Evolutionary conservation across 2,329 filamentous ascomycete species (phyloP).

Genomic region (Tolypocladium amazonense): DNA sequence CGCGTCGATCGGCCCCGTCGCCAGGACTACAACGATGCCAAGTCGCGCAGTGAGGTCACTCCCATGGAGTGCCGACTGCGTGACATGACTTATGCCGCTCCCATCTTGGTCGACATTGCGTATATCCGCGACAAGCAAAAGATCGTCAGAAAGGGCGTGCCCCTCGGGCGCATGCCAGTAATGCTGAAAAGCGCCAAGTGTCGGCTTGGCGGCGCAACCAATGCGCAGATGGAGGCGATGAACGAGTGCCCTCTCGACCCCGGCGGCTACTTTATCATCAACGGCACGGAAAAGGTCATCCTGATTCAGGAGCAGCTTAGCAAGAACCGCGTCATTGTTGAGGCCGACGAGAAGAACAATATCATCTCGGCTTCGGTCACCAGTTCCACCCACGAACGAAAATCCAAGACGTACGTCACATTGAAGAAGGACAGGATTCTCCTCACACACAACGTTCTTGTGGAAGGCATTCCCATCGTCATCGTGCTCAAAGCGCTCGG

Average conservation of each 20-base stretch:
- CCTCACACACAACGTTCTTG: slow-evolving; percentile 84
- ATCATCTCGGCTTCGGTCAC: slow-evolving; percentile 94
- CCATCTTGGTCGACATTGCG: slow-evolving; percentile 84
- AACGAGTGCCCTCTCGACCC: slow-evolving; percentile 95
- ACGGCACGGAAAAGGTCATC: slow-evolving; percentile 97
- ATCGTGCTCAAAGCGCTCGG: slow-evolving; percentile 90
- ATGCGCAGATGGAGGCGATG: slow-evolving; percentile 80
- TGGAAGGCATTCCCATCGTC: slow-evolving; percentile 89
- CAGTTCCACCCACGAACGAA: slow-evolving; percentile 93
- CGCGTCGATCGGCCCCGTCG: slow-evolving; percentile 75
- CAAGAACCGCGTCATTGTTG: slow-evolving; percentile 98
- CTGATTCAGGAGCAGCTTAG: slow-evolving; percentile 96
- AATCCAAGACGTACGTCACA: slow-evolving; percentile 94
- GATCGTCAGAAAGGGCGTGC: slow-evolving; percentile 64
- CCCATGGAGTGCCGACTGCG: slow-evolving; percentile 94
- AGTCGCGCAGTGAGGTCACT: slow-evolving; percentile 65
- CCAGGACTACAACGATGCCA: slow-evolving; percentile 61
- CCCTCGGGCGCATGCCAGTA: slow-evolving; percentile 84
- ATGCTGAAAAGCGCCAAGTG: slow-evolving; percentile 97
- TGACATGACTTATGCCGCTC: slow-evolving; percentile 96
- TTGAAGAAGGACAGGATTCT: slow-evolving; percentile 88
- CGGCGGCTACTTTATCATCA: slow-evolving; percentile 95
- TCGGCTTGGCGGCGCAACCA: slow-evolving; percentile 71
- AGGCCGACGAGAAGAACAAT: slow-evolving; percentile 83
- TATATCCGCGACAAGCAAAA: slow-evolving; percentile 74